phyloP scores from a whole-genome alignment of 768 basidiomycete genomes.

The Fomitopsis pulvina region DNA sequence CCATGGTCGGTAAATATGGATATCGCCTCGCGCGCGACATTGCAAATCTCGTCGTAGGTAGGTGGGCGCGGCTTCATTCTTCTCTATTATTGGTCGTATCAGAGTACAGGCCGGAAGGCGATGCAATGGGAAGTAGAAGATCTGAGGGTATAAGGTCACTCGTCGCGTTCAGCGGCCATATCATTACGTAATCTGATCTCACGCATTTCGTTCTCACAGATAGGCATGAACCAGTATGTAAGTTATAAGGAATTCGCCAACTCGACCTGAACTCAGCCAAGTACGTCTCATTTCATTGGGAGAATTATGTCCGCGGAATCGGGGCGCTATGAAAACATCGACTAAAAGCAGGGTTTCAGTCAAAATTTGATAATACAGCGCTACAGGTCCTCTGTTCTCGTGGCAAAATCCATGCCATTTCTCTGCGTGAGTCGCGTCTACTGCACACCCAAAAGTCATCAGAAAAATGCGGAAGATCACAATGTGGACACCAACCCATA shows the following conservation, averaged over 20 bases:
- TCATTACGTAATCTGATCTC: too few species aligned
- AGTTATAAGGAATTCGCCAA: too few species aligned
- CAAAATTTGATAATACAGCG: not conserved
- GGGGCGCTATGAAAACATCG: too few species aligned
- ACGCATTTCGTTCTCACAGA: too few species aligned
- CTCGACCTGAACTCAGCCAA: too few species aligned
- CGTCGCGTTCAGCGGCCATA: too few species aligned
- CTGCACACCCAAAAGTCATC: not conserved
- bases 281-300: too few species aligned
- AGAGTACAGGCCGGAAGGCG: conserved; percentile 33
- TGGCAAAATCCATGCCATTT: not conserved
- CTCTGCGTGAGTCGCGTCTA: not conserved
- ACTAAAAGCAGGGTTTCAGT: not conserved
- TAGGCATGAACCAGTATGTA: too few species aligned
- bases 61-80: not conserved
- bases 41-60: not conserved
- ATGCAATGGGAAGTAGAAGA: conserved; percentile 36
- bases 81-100: conserved; percentile 16
- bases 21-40: not conserved
- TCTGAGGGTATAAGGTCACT: conserved; percentile 1
- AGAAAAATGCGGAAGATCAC: not conserved
- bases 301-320: too few species aligned
- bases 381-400: not conserved
- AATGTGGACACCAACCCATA: not conserved
- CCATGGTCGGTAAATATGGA: not conserved